phyloP scores from a whole-genome alignment of 1,284 basidiomycete genomes.

The Apiotrichum domesticum region DNA sequence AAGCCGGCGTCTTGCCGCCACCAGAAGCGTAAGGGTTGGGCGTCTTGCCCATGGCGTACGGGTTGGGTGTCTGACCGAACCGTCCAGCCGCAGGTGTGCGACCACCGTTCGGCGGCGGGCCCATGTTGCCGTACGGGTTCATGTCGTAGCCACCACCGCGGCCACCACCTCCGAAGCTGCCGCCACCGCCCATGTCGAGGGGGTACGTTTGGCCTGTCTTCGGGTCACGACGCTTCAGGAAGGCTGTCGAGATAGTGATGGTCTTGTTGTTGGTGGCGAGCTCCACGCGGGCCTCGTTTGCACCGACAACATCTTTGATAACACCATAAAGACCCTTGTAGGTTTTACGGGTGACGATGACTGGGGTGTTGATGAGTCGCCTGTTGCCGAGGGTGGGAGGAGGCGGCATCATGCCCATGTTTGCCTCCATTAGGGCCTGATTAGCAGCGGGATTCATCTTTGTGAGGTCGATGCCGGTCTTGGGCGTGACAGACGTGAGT shows the following conservation, averaged over 20 bases:
- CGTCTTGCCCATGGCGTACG: constrained; percentile 55
- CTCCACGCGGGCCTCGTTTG: constrained; percentile 76
- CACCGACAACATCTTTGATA: constrained; percentile 91
- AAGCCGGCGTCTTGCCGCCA: constrained; percentile 50
- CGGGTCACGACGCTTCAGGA: constrained; percentile 66
- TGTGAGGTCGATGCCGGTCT: constrained; percentile 68
- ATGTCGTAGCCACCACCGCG: constrained; percentile 28
- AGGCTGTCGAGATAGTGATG: constrained; percentile 75
- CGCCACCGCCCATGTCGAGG: constrained; percentile 26
- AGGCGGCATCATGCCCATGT: constrained; percentile 51
- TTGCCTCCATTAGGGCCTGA: constrained; percentile 44
- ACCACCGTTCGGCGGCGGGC: constrained; percentile 19
- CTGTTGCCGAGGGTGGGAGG: constrained; percentile 58
- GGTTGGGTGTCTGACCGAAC: constrained; percentile 63
- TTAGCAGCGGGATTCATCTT: constrained; percentile 85
- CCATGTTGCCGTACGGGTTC: constrained; percentile 31
- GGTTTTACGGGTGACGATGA: constrained; percentile 78
- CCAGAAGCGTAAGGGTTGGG: constrained; percentile 65
- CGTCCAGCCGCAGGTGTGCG: constrained; percentile 48
- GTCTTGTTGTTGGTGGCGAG: constrained; percentile 85
- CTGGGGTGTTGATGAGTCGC: constrained; percentile 70
- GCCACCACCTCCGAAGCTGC: constrained; percentile 11
- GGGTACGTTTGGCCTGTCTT: constrained; percentile 48
- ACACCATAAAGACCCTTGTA: constrained; percentile 88
- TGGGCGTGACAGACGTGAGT: constrained; percentile 76